Percentiles rank a stretch among this genome's conserved stretches.
Evolutionary conservation across 225 moss, liverwort and hornwort genomes (phyloP).

Genomic region (Anthoceros angustus): DNA sequence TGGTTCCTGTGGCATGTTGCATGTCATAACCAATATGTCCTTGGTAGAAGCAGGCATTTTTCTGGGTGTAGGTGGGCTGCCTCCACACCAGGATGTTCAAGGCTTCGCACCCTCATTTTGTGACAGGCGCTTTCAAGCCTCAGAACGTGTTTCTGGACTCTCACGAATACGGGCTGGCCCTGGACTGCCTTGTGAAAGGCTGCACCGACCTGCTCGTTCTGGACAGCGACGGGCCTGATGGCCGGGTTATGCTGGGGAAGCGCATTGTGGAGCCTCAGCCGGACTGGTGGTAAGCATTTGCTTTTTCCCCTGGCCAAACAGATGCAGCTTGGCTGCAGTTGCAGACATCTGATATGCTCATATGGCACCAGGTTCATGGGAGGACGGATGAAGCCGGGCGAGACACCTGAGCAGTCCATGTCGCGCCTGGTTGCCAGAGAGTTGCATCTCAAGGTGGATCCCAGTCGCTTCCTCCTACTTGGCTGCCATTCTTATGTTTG

Average conservation of each 20-base stretch:
- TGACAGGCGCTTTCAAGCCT: slow-evolving; percentile 48
- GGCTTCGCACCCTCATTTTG: slow-evolving; percentile 57
- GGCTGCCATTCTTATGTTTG: slow-evolving; percentile 75
- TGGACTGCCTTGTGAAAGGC: slow-evolving; percentile 76
- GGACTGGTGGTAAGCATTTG: slow-evolving; percentile 61
- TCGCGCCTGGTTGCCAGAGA: slow-evolving; percentile 63
- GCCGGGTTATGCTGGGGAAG: slow-evolving; percentile 59
- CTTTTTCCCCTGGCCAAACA: not conserved
- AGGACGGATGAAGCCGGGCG: slow-evolving; percentile 85
- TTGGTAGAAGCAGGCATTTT: no score
- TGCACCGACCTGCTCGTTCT: slow-evolving; percentile 80
- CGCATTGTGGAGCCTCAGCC: slow-evolving; percentile 87
- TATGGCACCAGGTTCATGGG: slow-evolving; percentile 52
- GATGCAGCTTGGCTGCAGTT: not conserved
- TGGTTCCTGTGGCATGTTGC: no score
- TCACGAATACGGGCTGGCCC: slow-evolving; percentile 57
- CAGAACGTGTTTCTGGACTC: slow-evolving; percentile 52
- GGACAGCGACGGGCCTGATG: slow-evolving; percentile 42
- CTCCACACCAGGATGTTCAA: slow-evolving; percentile 37
- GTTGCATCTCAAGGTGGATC: slow-evolving; percentile 46
- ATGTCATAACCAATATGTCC: not conserved
- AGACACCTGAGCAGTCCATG: slow-evolving; percentile 77
- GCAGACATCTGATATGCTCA: not conserved
- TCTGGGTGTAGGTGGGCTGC: no score
- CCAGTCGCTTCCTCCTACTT: slow-evolving; percentile 47